Conservation (phyloP, 441 rosid genomes). For the Populus hybrid region DNA sequence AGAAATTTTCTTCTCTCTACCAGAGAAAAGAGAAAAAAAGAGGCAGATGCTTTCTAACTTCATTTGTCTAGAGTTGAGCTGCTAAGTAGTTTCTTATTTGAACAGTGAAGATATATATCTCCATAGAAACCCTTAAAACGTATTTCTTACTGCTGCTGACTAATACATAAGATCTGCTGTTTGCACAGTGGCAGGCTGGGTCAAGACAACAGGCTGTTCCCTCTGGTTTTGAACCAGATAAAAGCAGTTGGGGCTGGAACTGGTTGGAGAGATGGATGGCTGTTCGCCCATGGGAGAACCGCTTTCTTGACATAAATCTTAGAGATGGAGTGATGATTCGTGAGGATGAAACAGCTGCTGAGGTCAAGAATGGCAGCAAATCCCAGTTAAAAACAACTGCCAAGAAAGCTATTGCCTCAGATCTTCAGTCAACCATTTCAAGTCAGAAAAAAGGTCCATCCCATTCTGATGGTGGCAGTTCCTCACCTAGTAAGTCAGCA, state of each 20-base stretch:
- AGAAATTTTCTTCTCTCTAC: not conserved
- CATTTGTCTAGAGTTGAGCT: not conserved
- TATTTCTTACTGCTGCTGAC: not conserved
- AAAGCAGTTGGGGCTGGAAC: conserved; percentile 99
- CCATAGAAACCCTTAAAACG: not conserved
- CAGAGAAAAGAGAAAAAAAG: not conserved
- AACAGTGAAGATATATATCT: not conserved
- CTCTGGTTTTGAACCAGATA: conserved; percentile 83
- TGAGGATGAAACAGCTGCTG: conserved; percentile 45
- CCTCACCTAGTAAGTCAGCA: conserved; percentile 61
- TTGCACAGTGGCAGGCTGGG: conserved; percentile 95
- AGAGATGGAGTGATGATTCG: conserved; percentile 68
- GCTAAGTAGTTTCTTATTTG: not conserved
- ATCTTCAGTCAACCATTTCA: conserved; percentile 38
- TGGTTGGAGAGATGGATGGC: conserved; percentile 99
- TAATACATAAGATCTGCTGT: conserved; percentile 6
- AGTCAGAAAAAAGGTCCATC: conserved; percentile 71
- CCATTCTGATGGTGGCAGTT: conserved; percentile 58
- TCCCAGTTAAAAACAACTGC: conserved; percentile 48
- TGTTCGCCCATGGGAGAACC: conserved; percentile 99
- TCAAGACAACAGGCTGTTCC: conserved; percentile 65
- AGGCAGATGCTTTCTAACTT: not conserved
- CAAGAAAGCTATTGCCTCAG: conserved; percentile 47
- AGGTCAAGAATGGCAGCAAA: conserved; percentile 44
- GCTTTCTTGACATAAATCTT: conserved; percentile 88